A percentile compares a stretch with the other conserved stretches of the same genome.
Evolutionary conservation across 805 yeast genomes (phyloP).

Genomic region (Candida lessepsii): DNA sequence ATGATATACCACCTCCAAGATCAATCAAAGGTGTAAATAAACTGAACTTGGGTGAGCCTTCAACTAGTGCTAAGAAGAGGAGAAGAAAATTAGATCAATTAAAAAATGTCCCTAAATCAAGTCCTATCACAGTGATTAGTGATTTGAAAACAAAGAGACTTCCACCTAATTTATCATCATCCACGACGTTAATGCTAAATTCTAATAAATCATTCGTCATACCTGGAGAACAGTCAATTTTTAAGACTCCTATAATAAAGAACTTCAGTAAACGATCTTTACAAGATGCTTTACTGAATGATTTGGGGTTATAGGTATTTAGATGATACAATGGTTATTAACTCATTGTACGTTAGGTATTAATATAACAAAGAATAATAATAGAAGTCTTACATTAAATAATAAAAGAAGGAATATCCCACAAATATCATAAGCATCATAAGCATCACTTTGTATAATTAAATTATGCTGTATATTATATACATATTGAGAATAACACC

Average conservation of each 20-base stretch:
- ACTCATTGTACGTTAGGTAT: no score
- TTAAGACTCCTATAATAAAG: constrained; percentile 33
- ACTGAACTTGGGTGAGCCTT: constrained; percentile 15
- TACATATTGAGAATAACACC: no score
- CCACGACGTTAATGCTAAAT: constrained; percentile 41
- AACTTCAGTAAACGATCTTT: constrained; percentile 49
- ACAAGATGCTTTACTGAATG: constrained; percentile 41
- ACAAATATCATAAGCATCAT: no score
- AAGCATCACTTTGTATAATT: no score
- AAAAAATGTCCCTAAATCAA: constrained; percentile 14
- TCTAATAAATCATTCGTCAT: constrained; percentile 41
- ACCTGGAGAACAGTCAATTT: constrained; percentile 43
- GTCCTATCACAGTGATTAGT: constrained; percentile 26
- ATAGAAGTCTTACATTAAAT: no score
- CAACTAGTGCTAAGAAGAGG: constrained; percentile 2
- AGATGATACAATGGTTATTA: constrained; percentile 4
- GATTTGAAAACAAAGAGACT: constrained; percentile 31
- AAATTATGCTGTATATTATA: no score
- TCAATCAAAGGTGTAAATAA: constrained; percentile 5
- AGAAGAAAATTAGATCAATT: constrained; percentile 13
- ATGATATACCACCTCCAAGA: constrained; percentile 6
- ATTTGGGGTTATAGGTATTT: constrained; percentile 12
- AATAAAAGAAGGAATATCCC: no score
- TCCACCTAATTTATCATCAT: constrained; percentile 21
- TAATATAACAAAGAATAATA: no score